Conservation (phyloP, 2,329 filamentous ascomycete species). For the Ophiocordyceps camponoti-saundersi region DNA sequence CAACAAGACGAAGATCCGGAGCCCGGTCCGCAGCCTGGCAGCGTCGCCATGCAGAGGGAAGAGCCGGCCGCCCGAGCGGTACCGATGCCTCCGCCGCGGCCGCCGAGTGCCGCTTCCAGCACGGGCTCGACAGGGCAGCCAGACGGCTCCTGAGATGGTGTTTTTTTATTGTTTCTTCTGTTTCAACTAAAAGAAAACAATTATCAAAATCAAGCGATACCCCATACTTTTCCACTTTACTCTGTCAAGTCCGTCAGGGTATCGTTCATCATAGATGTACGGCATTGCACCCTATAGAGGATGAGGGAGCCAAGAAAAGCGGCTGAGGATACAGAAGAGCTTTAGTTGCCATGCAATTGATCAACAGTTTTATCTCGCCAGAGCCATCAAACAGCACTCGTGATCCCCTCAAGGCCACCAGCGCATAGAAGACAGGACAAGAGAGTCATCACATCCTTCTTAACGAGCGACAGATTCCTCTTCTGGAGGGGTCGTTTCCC, state of each 20-base stretch:
- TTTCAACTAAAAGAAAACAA: neutral
- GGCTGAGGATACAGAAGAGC: too few species aligned
- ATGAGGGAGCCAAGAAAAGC: neutral
- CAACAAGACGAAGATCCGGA: constrained; percentile 15
- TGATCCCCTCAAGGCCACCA: neutral
- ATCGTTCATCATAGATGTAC: neutral
- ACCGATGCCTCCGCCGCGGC: constrained; percentile 16
- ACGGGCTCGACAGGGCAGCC: constrained; percentile 22
- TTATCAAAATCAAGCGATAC: neutral
- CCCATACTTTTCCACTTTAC: neutral
- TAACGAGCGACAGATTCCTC: neutral
- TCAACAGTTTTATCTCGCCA: neutral
- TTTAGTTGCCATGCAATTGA: neutral
- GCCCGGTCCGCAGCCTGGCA: constrained; percentile 10
- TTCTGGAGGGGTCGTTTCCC: neutral
- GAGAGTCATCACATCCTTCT: neutral
- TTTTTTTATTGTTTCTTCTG: neutral
- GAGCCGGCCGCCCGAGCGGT: constrained; percentile 11
- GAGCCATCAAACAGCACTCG: neutral
- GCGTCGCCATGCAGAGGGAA: constrained; percentile 21
- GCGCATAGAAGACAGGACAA: neutral
- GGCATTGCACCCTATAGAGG: too few species aligned
- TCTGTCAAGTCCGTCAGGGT: neutral
- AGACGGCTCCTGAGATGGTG: neutral
- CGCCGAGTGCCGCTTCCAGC: constrained; percentile 22